Conservation (phyloP, 2,329 filamentous ascomycete genomes). For the Epichloe coenophiala region DNA sequence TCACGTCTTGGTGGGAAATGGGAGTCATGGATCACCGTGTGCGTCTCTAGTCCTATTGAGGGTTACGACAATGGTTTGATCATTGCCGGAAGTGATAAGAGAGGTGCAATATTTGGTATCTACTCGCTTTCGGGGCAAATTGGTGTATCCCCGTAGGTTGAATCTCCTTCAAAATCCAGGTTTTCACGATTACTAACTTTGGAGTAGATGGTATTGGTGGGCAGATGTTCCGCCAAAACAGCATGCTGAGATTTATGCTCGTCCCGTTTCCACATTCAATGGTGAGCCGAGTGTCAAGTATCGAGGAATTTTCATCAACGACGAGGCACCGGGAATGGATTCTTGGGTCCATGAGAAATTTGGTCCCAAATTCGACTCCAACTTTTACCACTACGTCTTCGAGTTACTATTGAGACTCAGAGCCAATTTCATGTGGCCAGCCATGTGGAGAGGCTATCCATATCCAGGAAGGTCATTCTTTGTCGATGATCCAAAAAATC, state of each 20-base stretch:
- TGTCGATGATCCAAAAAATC: conserved; percentile 45
- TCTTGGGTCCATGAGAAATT: conserved; percentile 40
- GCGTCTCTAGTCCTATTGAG: conserved; percentile 33
- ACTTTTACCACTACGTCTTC: conserved; percentile 49
- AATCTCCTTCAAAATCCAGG: background rate
- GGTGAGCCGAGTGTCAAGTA: conserved; percentile 44
- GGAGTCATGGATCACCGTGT: conserved; percentile 38
- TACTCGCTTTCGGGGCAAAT: conserved; percentile 49
- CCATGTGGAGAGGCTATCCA: conserved; percentile 44
- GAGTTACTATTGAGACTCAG: conserved; percentile 47
- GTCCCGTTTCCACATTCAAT: conserved; percentile 16
- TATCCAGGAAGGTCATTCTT: conserved; percentile 43
- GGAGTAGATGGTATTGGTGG: conserved; percentile 41
- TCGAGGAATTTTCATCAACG: conserved; percentile 49
- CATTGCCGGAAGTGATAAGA: conserved; percentile 43
- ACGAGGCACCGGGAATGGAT: conserved; percentile 33
- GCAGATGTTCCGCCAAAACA: conserved; percentile 39
- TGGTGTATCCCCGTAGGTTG: conserved; percentile 36
- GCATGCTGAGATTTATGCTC: conserved; percentile 34
- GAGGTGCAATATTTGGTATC: conserved; percentile 46
- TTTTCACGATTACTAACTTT: background rate
- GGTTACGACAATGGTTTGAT: conserved; percentile 31
- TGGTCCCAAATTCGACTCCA: conserved; percentile 34
- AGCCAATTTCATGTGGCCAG: conserved; percentile 54
- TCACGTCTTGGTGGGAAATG: conserved; percentile 29